Evolutionary conservation across 2,329 filamentous ascomycete species (phyloP).

Genomic region (Cordyceps tenuipes): DNA sequence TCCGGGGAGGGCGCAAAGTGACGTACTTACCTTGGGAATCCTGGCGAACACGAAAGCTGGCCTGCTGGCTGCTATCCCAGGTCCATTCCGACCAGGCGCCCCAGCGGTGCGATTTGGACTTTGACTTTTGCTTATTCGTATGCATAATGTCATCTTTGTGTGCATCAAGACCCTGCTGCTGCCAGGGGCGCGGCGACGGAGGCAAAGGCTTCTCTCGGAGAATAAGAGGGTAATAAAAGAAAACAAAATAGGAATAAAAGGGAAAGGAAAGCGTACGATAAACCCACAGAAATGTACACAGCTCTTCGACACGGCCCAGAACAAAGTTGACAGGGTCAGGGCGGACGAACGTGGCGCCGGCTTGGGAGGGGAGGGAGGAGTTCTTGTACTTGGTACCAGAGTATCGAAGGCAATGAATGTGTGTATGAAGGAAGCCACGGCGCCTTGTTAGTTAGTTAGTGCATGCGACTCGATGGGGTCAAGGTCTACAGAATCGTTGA

Average conservation of each 20-base stretch:
- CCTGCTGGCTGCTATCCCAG: conserved; percentile 15
- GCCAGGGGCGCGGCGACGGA: background rate
- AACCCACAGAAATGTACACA: background rate
- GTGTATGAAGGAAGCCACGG: background rate
- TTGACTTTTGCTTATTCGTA: conserved; percentile 23
- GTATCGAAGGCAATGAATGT: too few species aligned
- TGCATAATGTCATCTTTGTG: conserved; percentile 22
- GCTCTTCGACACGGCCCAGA: background rate
- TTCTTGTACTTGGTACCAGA: conserved; percentile 2
- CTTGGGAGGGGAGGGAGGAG: conserved; percentile 1
- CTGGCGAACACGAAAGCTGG: conserved; percentile 20
- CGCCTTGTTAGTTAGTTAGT: background rate
- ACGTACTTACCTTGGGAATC: conserved; percentile 17
- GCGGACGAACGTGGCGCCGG: background rate
- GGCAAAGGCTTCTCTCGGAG: background rate
- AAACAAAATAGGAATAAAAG: background rate
- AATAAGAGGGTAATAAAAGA: background rate
- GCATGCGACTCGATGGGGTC: background rate
- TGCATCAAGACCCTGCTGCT: background rate
- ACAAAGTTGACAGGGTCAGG: background rate
- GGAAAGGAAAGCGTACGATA: background rate
- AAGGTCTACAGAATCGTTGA: background rate
- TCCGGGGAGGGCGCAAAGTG: background rate
- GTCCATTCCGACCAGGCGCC: conserved; percentile 22
- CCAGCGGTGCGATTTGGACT: conserved; percentile 20